Conservation (phyloP, 768 basidiomycete species). For the Paxillus rubicundulus region DNA sequence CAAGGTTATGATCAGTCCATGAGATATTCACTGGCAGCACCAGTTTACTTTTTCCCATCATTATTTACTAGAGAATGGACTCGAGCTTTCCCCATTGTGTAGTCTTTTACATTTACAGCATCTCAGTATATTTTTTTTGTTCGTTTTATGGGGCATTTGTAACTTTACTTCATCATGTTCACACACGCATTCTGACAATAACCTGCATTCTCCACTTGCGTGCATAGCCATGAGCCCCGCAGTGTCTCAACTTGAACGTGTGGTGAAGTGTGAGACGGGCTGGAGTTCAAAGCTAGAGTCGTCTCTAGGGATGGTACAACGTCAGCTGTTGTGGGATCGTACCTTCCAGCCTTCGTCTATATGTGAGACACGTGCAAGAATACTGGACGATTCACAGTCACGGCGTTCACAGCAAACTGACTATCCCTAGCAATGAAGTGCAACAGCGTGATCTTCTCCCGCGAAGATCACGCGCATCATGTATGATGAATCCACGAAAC, state of each 20-base stretch:
- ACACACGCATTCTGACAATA: not conserved
- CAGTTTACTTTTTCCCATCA: not conserved
- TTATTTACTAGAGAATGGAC: constrained; percentile 10
- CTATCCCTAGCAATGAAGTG: not conserved
- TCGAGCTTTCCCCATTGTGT: not conserved
- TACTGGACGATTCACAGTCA: not conserved
- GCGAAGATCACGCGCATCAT: constrained; percentile 17
- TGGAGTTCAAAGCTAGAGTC: not conserved
- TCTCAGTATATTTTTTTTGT: constrained; percentile 8
- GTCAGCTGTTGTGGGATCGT: not conserved
- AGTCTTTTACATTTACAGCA: constrained; percentile 6
- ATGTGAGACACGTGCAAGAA: not conserved
- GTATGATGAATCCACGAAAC: constrained; percentile 2
- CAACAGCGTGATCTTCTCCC: constrained; percentile 22
- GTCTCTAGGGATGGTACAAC: no score
- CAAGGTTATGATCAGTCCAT: constrained; percentile 78
- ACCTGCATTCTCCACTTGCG: not conserved
- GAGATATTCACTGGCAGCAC: constrained; percentile 6
- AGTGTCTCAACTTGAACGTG: not conserved
- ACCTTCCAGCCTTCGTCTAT: not conserved
- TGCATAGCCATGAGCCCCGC: not conserved
- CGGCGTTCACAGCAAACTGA: constrained; percentile 2
- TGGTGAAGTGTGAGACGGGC: not conserved
- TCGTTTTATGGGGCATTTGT: constrained; percentile 15
- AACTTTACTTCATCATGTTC: constrained; percentile 14